Evolutionary conservation across 352 stramenopile genomes (phyloP).

Genomic region (Achlya hypogyna): DNA sequence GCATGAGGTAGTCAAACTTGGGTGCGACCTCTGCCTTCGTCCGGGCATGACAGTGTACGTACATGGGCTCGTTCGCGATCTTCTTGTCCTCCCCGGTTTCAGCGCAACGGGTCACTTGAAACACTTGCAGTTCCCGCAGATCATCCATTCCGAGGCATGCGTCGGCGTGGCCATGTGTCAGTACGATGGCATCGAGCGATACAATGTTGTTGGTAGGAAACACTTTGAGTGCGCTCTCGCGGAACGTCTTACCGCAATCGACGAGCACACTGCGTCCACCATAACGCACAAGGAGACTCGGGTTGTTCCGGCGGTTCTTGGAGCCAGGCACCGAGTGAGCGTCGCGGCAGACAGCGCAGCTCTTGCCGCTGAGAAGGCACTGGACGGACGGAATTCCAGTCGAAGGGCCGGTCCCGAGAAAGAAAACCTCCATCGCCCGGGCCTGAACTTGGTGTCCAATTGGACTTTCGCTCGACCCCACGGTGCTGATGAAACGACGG

Average conservation of each 20-base stretch:
- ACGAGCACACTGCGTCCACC: slow-evolving; percentile 51
- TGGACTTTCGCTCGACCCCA: too few relatives aligned
- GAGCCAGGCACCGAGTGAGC: slow-evolving; percentile 54
- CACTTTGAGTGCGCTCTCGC: slow-evolving; percentile 53
- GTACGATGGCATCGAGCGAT: slow-evolving; percentile 54
- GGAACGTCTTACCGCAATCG: slow-evolving; percentile 85
- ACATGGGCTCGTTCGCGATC: slow-evolving; percentile 30
- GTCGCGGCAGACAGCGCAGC: slow-evolving; percentile 54
- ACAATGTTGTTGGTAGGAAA: slow-evolving; percentile 47
- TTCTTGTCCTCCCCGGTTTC: slow-evolving; percentile 7
- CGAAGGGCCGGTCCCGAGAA: slow-evolving; percentile 70
- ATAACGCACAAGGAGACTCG: slow-evolving; percentile 64
- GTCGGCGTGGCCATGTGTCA: slow-evolving; percentile 82
- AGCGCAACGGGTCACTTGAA: slow-evolving; percentile 37
- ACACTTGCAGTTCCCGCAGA: slow-evolving; percentile 66
- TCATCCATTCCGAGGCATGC: slow-evolving; percentile 76
- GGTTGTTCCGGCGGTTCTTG: slow-evolving; percentile 73
- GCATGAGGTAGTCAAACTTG: slow-evolving; percentile 79
- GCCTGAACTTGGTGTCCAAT: background rate
- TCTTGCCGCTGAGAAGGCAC: slow-evolving; percentile 43
- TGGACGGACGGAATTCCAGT: slow-evolving; percentile 69
- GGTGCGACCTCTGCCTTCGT: slow-evolving; percentile 48
- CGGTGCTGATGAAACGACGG: too few relatives aligned
- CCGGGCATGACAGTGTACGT: slow-evolving; percentile 44
- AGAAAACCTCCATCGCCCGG: slow-evolving; percentile 52